Evolutionary conservation across 495 filamentous ascomycete genomes (phyloP).

Genomic region (Baudoinia panamericana): DNA sequence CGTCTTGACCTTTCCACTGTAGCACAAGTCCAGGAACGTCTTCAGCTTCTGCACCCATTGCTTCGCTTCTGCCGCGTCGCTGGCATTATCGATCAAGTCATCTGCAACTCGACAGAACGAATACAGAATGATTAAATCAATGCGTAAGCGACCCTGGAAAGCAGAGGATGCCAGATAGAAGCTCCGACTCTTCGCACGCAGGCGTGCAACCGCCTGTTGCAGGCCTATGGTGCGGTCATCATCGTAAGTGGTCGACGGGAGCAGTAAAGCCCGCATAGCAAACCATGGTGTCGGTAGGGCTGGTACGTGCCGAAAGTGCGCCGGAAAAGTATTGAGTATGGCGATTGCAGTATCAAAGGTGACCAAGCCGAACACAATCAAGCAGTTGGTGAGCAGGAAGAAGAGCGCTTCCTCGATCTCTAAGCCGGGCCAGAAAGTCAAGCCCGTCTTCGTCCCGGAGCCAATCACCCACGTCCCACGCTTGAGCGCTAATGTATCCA

Average conservation of each 20-base stretch:
- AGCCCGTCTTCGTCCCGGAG: slow-evolving; percentile 44
- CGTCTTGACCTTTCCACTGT: slow-evolving; percentile 6
- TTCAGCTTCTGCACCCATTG: slow-evolving; percentile 41
- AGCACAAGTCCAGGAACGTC: slow-evolving; percentile 35
- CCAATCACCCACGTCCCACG: slow-evolving; percentile 56
- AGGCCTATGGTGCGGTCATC: slow-evolving; percentile 41
- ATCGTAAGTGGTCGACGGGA: slow-evolving; percentile 34
- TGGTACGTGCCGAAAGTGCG: slow-evolving; percentile 33
- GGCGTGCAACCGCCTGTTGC: slow-evolving; percentile 38
- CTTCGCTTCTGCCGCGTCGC: slow-evolving; percentile 32
- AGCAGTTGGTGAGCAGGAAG: slow-evolving; percentile 49
- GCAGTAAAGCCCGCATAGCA: slow-evolving; percentile 35
- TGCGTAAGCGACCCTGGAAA: slow-evolving; percentile 49
- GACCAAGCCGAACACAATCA: slow-evolving; percentile 52
- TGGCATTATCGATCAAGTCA: slow-evolving; percentile 51
- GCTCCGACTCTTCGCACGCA: slow-evolving; percentile 48
- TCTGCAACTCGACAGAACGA: slow-evolving; percentile 60
- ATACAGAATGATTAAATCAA: slow-evolving; percentile 54
- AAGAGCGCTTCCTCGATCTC: slow-evolving; percentile 58
- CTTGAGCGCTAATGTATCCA: slow-evolving; percentile 48
- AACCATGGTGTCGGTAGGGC: slow-evolving; percentile 34
- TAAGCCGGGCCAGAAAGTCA: slow-evolving; percentile 45
- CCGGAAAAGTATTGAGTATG: slow-evolving; percentile 42
- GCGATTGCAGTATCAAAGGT: slow-evolving; percentile 51
- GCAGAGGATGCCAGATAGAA: slow-evolving; percentile 54